Base-by-base conservation (phyloP, 2,329 filamentous ascomycete genomes). In the Calonectria naviculata region DNA sequence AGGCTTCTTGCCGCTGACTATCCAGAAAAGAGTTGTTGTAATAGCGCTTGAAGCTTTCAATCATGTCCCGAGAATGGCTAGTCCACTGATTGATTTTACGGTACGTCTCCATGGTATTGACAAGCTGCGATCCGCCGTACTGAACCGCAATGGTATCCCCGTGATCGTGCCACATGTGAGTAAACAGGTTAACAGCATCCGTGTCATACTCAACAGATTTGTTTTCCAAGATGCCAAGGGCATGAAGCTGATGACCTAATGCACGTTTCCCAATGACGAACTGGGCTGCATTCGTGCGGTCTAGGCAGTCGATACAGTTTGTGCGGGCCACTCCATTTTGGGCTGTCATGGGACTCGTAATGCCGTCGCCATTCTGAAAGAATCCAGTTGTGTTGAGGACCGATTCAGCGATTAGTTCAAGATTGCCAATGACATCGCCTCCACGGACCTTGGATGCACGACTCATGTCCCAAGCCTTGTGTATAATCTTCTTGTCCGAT, bases 51-150 rank as follows among this genome's bases (percentile, higher is more conserved):
- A 99, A 98, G 81, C 95, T 98, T 84, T 99, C 97, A 26, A 99
- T 95, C 96, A 99, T 98, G 82, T 99, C 97, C 75, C 97, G 90
- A 3, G 96, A 98, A 82, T 98, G 95, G 78, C 95, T 98, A 28
- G 95, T 97, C 97, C 97, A 99, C 81, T 98, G 96, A 76, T 98
- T 98, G 81, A 98, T 97, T 84, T 98, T 98, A 68, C 97, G 93
- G 82, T 99, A 99, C 5, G 97, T 99, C 75, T 97, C 95, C 95
- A 99, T 98, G 0, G 97, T 99, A 81, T 99, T 99, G 78, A 99
- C 97, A 0, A 99, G 89, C 82, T 99, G 97, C 3, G 95, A 98
- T 12, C 97, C 97, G 68, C 97, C 97, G 78, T 99, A 99, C 81
- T 99, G 97, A 65, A 98, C 93, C 1, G 97, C 97, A 78, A 99